Evolutionary conservation across 169 alveolate genomes (phyloP).

Genomic region (Plasmodium reichenowi): DNA sequence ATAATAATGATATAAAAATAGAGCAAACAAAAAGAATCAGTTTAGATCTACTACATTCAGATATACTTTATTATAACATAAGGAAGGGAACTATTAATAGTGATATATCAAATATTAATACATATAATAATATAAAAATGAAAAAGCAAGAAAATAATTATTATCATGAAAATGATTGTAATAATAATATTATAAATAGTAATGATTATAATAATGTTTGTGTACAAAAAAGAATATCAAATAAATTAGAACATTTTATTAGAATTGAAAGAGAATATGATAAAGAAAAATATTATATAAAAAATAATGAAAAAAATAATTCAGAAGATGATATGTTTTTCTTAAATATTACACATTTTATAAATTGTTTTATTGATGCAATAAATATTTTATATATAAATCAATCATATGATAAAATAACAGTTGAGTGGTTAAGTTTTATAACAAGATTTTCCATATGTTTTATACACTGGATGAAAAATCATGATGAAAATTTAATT

Average conservation of each 20-base stretch:
- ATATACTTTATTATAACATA: constrained; percentile 34
- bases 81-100: neutral
- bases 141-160: neutral
- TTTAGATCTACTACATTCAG: constrained; percentile 47
- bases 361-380: constrained; percentile 55
- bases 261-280: neutral
- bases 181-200: constrained; percentile 6
- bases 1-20: neutral
- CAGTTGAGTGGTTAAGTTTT: constrained; percentile 76
- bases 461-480: constrained; percentile 75
- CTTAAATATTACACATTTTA: constrained; percentile 49
- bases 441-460: constrained; percentile 72
- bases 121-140: neutral
- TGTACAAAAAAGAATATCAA: constrained; percentile 4
- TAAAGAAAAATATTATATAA: neutral
- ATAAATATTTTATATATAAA: constrained; percentile 64
- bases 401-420: constrained; percentile 63
- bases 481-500: constrained; percentile 48
- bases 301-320: constrained; percentile 6
- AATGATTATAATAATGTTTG: neutral
- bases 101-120: neutral
- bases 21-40: constrained; percentile 9
- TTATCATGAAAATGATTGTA: constrained; percentile 1
- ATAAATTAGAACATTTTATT: neutral
- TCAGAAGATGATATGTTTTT: neutral